phyloP scores from a whole-genome alignment of 768 basidiomycete species.

The Trametes punicea region DNA sequence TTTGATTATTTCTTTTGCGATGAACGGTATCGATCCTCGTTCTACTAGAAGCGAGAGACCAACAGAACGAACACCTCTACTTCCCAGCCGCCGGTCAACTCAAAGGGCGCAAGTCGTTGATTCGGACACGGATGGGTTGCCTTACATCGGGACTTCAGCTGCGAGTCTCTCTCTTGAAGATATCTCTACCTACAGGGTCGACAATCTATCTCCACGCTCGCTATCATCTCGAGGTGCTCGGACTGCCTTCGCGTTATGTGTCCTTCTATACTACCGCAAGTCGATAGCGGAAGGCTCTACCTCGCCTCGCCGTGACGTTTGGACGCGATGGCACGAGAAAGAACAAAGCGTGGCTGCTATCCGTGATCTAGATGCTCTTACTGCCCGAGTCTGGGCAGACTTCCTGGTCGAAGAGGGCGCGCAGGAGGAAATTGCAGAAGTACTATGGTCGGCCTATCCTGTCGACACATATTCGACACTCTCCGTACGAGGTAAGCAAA shows the following conservation, averaged over 20 bases:
- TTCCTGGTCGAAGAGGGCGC: conserved; percentile 42
- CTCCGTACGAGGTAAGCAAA: conserved; percentile 25
- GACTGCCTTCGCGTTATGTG: conserved; percentile 24
- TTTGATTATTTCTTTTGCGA: too few species aligned
- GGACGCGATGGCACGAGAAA: conserved; percentile 42
- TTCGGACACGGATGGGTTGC: not conserved
- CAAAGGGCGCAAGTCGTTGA: not conserved
- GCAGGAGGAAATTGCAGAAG: conserved; percentile 41
- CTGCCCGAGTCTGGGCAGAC: conserved; percentile 37
- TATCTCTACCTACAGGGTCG: conserved; percentile 1
- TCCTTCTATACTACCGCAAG: conserved; percentile 24
- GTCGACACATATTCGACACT: conserved; percentile 25
- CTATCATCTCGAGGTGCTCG: conserved; percentile 7
- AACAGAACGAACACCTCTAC: conserved; percentile 23
- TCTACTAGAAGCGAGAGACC: not conserved
- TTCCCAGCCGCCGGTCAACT: not conserved
- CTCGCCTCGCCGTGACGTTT: conserved; percentile 31
- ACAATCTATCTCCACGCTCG: conserved; percentile 14
- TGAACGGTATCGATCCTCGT: too few species aligned
- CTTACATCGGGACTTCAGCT: conserved; percentile 20
- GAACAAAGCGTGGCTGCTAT: conserved; percentile 25
- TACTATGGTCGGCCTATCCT: conserved; percentile 48
- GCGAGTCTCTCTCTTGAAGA: conserved; percentile 13
- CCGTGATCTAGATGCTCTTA: conserved; percentile 33
- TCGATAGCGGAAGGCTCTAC: not conserved